Evolutionary conservation across 495 filamentous ascomycete genomes (phyloP).

Genomic region (Penicillium mononematosum): DNA sequence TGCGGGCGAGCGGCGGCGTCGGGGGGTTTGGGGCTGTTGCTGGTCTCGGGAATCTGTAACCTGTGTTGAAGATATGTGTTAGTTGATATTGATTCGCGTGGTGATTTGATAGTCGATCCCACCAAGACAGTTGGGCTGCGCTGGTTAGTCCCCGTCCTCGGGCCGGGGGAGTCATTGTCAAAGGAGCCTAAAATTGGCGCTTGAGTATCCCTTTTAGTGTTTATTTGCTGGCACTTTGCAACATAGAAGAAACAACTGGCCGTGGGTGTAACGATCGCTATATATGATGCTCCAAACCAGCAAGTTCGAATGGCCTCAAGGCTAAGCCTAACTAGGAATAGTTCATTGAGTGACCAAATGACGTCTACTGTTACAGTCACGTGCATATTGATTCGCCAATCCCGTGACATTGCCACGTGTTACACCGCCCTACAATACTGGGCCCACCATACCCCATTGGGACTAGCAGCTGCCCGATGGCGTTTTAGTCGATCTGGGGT

Average conservation of each 20-base stretch:
- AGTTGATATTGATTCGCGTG: slow-evolving; percentile 2
- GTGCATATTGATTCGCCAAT: slow-evolving; percentile 7
- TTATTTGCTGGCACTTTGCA: neutral
- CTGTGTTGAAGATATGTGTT: slow-evolving; percentile 31
- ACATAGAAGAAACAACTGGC: neutral
- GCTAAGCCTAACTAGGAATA: slow-evolving; percentile 11
- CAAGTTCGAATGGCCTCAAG: slow-evolving; percentile 9
- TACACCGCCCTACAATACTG: slow-evolving; percentile 3
- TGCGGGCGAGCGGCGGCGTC: slow-evolving; percentile 44
- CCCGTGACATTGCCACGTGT: slow-evolving; percentile 25
- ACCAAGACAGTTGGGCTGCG: slow-evolving; percentile 58
- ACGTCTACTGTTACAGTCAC: slow-evolving; percentile 3
- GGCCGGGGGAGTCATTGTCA: slow-evolving; percentile 36
- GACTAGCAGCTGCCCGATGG: slow-evolving; percentile 3
- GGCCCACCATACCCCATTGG: neutral
- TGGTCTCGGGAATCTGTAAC: slow-evolving; percentile 62
- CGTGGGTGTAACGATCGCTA: neutral
- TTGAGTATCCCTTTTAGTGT: neutral
- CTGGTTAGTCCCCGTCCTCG: slow-evolving; percentile 44
- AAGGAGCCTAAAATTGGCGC: neutral
- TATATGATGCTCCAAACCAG: slow-evolving; percentile 12
- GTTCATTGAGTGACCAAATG: slow-evolving; percentile 12
- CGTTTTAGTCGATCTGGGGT: slow-evolving; percentile 24
- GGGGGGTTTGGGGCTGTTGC: slow-evolving; percentile 34
- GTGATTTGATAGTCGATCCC: slow-evolving; percentile 15